Conservation (phyloP, 2,329 filamentous ascomycete species). For the Pseudogymnoascus sp. region DNA sequence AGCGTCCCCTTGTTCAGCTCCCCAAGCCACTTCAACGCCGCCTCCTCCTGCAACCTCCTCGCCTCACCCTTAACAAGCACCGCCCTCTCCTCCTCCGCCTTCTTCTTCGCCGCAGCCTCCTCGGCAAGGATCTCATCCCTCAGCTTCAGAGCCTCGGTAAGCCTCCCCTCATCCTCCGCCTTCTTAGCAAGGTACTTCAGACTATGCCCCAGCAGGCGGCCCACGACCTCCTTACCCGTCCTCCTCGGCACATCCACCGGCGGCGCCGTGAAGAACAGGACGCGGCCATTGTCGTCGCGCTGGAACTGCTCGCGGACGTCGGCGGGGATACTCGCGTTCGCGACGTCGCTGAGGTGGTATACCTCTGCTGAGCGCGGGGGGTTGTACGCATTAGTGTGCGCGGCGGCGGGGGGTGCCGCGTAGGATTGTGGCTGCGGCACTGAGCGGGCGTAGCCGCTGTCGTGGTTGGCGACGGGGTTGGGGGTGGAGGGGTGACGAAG, state of each 20-base stretch:
- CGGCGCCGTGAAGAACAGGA: slow-evolving; percentile 61
- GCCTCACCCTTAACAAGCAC: slow-evolving; percentile 9
- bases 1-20: slow-evolving; percentile 19
- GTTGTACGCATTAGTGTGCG: slow-evolving; percentile 40
- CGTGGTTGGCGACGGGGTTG: slow-evolving; percentile 9
- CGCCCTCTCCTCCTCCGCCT: slow-evolving; percentile 25
- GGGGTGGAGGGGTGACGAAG: slow-evolving; percentile 23
- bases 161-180: slow-evolving; percentile 18
- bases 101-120: slow-evolving; percentile 28
- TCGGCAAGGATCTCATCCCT: slow-evolving; percentile 29
- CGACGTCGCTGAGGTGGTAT: slow-evolving; percentile 54
- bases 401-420: neutral
- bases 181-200: slow-evolving; percentile 42
- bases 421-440: neutral
- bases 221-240: slow-evolving; percentile 13
- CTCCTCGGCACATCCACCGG: slow-evolving; percentile 41
- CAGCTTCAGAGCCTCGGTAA: neutral
- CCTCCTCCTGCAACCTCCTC: slow-evolving; percentile 24
- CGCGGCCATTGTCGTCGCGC: slow-evolving; percentile 52
- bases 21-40: slow-evolving; percentile 11
- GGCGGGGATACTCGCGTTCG: slow-evolving; percentile 54
- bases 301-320: slow-evolving; percentile 61
- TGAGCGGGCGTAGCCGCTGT: slow-evolving; percentile 6
- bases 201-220: slow-evolving; percentile 35
- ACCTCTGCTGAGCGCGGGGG: slow-evolving; percentile 54